Percentiles rank a stretch among this genome's conserved stretches.
These are phyloP conservation scores for Rhizophlyctis rosea DNA, from an alignment of 192 early-diverging fungal genomes.

Conservation along the genomic window DNA sequence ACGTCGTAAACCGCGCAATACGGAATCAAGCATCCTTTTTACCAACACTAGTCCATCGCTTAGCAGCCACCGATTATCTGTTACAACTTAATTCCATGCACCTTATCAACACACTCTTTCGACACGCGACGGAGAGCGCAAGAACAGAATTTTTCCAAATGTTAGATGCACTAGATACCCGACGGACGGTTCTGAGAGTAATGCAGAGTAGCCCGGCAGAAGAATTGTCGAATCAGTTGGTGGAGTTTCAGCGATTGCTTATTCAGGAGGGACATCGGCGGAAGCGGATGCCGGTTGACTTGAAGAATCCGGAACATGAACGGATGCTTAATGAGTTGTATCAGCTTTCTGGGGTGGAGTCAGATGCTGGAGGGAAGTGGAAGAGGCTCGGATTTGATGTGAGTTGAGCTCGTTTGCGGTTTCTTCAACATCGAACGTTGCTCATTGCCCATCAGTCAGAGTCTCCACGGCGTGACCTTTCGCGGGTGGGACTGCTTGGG, in stretches of 20 bases:
- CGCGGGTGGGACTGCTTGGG: conserved; percentile 60
- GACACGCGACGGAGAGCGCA: conserved; percentile 56
- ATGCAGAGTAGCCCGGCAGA: conserved; percentile 50
- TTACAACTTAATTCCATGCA: conserved; percentile 62
- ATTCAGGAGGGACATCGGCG: conserved; percentile 54
- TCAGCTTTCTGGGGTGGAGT: conserved; percentile 41
- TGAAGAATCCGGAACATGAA: conserved; percentile 50
- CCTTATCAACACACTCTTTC: conserved; percentile 61
- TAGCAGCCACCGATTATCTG: conserved; percentile 57
- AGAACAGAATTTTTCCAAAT: conserved; percentile 43
- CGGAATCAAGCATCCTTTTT: conserved; percentile 41
- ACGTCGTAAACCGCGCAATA: conserved; percentile 51
- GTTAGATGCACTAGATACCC: conserved; percentile 50
- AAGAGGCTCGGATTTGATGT: conserved; percentile 65
- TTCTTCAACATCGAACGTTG: too few species aligned
- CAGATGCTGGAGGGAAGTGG: conserved; percentile 52
- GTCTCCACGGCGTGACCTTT: conserved; percentile 57
- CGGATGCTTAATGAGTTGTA: conserved; percentile 54
- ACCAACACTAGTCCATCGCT: conserved; percentile 53
- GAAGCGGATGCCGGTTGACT: conserved; percentile 46
- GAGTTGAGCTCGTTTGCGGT: conserved; percentile 8
- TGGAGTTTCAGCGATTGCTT: conserved; percentile 65
- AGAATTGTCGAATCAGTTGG: conserved; percentile 56
- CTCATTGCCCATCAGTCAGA: conserved; percentile 55
- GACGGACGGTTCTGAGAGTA: conserved; percentile 46